A percentile compares a stretch with the other conserved stretches of the same genome.
phyloP scores from a whole-genome alignment of 192 early-diverging fungal genomes.

The Linnemannia hyalina region DNA sequence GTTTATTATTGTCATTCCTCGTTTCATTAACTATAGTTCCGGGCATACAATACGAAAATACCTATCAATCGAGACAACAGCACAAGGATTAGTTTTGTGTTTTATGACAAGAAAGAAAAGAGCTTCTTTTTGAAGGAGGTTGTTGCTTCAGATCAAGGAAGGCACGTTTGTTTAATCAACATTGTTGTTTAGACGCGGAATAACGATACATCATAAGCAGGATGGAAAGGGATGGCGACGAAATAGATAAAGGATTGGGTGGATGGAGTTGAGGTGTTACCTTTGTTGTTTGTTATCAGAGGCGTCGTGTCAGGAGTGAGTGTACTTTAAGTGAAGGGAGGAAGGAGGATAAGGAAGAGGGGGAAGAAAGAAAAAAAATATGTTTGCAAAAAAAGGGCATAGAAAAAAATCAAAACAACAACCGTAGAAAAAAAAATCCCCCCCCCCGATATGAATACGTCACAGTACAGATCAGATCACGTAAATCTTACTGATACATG shows the following conservation, averaged over 20 bases:
- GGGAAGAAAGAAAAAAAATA: not conserved
- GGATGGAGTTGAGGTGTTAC: not conserved
- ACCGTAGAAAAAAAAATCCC: not conserved
- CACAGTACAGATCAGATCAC: not conserved
- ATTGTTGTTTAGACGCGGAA: slow-evolving; percentile 12
- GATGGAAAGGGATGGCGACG: not conserved
- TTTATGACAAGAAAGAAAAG: not conserved
- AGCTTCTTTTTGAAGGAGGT: not conserved
- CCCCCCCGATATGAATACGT: not conserved
- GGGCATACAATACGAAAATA: not conserved
- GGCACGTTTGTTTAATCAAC: slow-evolving; percentile 10
- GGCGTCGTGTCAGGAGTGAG: not conserved
- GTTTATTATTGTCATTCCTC: not conserved
- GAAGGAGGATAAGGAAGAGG: not conserved
- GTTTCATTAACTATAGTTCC: not conserved
- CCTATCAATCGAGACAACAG: not conserved
- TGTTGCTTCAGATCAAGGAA: slow-evolving; percentile 12
- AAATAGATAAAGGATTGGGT: not conserved
- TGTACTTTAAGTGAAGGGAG: not conserved
- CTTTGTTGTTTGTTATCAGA: not conserved
- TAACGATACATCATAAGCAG: slow-evolving; percentile 12
- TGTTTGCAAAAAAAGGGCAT: not conserved
- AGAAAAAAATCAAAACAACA: not conserved
- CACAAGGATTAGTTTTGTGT: not conserved
- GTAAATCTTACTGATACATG: not conserved